Evolutionary conservation across 306 rosid species (phyloP).

Genomic region (Prunus kanzakura): DNA sequence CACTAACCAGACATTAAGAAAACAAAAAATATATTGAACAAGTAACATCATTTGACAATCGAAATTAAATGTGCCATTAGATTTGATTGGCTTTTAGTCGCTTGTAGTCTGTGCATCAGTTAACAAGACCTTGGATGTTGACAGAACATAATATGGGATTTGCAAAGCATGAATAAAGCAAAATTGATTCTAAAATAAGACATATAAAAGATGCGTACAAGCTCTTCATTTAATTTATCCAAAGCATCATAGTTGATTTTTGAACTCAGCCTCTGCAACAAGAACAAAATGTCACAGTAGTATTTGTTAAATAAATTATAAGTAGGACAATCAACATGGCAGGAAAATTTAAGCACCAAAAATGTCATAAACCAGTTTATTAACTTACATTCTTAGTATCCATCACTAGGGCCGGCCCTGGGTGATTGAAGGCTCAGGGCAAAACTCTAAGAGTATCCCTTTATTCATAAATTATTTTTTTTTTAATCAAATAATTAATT

Average conservation of each 20-base stretch:
- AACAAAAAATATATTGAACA: neutral
- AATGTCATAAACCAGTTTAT: neutral
- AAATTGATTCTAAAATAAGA: neutral
- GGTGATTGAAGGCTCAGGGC: no score
- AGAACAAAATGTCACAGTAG: neutral
- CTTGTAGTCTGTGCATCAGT: neutral
- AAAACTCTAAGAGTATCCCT: no score
- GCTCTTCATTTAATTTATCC: constrained; percentile 9
- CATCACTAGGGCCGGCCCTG: neutral
- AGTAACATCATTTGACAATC: neutral
- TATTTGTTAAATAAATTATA: neutral
- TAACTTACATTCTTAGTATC: neutral
- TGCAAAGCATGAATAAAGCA: neutral
- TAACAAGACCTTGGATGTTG: neutral
- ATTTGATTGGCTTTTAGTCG: neutral
- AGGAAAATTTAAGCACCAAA: neutral
- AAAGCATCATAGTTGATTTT: constrained; percentile 8
- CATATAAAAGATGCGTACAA: neutral
- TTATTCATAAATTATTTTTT: no score
- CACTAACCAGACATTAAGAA: neutral
- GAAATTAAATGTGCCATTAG: neutral
- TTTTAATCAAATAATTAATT: no score
- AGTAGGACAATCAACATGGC: neutral
- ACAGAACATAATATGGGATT: neutral
- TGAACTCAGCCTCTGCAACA: constrained; percentile 12